These are phyloP conservation scores for Auriscalpium microsporum DNA, from an alignment of 768 basidiomycete species.

Conservation along the genomic window DNA sequence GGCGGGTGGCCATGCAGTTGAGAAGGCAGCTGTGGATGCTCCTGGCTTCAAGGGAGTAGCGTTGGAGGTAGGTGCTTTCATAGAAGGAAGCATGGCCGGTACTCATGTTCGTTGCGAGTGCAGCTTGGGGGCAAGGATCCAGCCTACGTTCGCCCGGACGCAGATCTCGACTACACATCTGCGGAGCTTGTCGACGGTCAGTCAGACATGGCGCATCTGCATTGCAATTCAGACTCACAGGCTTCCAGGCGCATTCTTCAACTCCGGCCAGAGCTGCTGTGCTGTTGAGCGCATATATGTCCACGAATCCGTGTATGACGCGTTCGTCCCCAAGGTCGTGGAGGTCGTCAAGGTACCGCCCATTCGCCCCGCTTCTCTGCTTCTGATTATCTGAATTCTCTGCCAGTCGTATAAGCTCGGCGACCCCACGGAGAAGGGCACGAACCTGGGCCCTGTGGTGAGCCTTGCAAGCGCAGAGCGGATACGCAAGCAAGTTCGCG, in stretches of 20 bases:
- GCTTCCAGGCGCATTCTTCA: constrained; percentile 77
- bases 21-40: constrained; percentile 56
- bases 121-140: constrained; percentile 97
- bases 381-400: background rate
- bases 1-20: constrained; percentile 63
- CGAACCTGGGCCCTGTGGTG: constrained; percentile 89
- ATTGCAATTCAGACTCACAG: background rate
- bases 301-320: constrained; percentile 72
- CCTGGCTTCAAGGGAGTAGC: constrained; percentile 79
- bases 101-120: background rate
- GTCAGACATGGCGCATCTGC: constrained; percentile 4
- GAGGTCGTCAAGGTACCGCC: constrained; percentile 58
- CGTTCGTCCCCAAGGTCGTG: constrained; percentile 68
- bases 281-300: constrained; percentile 96
- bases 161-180: constrained; percentile 74
- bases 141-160: constrained; percentile 87
- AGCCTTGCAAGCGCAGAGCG: constrained; percentile 76
- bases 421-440: constrained; percentile 67
- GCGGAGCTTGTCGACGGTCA: constrained; percentile 86
- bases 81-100: too few species aligned
- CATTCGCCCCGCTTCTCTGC: background rate
- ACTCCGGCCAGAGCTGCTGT: constrained; percentile 97
- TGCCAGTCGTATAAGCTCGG: constrained; percentile 72
- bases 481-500: constrained; percentile 79
- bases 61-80: constrained; percentile 51